Conservation (phyloP, 305 asterid species). For the Euphrasia arctica region DNA sequence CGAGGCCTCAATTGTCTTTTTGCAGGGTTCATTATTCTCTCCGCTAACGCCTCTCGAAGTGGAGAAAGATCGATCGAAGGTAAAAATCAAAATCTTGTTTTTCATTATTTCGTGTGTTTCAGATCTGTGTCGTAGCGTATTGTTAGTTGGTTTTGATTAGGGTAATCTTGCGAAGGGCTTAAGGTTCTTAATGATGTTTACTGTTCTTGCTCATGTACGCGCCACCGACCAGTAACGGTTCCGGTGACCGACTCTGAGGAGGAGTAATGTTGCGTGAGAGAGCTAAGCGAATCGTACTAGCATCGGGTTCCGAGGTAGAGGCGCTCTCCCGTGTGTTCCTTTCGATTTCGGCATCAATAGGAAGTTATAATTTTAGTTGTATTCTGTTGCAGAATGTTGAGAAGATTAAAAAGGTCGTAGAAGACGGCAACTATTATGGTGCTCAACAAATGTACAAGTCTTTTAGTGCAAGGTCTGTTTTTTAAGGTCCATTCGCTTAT, state of each 20-base stretch:
- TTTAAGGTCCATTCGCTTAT: constrained; percentile 1
- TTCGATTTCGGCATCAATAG: not conserved
- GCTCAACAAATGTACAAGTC: constrained; percentile 98
- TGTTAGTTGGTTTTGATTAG: not conserved
- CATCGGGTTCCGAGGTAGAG: constrained; percentile 58
- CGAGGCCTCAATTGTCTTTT: not conserved
- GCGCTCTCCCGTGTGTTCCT: constrained; percentile 16
- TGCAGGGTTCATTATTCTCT: too few relatives aligned
- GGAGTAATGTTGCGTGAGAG: constrained; percentile 59
- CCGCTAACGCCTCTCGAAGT: too few relatives aligned
- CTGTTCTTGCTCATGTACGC: not conserved
- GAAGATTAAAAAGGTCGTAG: constrained; percentile 67
- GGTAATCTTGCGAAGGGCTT: not conserved
- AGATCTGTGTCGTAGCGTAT: not conserved
- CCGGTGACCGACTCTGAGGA: not conserved
- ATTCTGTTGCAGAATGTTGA: constrained; percentile 55
- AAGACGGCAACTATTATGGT: constrained; percentile 82
- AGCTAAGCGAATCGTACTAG: constrained; percentile 49
- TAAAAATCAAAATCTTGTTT: not conserved
- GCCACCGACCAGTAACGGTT: too few relatives aligned
- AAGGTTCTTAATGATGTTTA: not conserved
- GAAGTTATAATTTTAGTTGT: not conserved
- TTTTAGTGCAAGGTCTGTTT: constrained; percentile 64
- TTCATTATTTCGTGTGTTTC: not conserved
- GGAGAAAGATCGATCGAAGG: not conserved